Evolutionary conservation across 164 flowering plant species (phyloP).

Genomic region (Taxillus chinensis): DNA sequence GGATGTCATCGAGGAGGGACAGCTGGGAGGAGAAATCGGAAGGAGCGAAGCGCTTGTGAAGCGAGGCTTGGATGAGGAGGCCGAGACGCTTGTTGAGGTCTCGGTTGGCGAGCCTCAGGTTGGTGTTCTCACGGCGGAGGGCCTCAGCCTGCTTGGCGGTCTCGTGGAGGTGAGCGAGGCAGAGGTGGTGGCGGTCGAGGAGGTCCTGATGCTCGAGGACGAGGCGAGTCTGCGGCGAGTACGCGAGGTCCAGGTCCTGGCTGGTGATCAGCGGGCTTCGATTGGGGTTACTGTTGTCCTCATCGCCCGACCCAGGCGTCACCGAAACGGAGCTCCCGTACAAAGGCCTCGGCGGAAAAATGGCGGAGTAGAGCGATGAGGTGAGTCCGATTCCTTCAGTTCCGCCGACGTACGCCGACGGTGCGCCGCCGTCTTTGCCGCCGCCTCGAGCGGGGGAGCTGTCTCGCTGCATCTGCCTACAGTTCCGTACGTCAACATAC

Average conservation of each 20-base stretch:
- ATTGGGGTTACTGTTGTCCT: constrained; percentile 7
- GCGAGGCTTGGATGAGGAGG: constrained; percentile 21
- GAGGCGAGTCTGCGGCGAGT: constrained; percentile 25
- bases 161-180: constrained; percentile 46
- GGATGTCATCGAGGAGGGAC: constrained; percentile 22
- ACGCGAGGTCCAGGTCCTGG: constrained; percentile 1
- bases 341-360: constrained; percentile 16
- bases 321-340: constrained; percentile 16
- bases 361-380: constrained; percentile 19
- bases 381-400: constrained; percentile 3
- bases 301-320: constrained; percentile 20
- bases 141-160: constrained; percentile 32
- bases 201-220: constrained; percentile 52
- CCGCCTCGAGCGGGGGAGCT: constrained; percentile 17
- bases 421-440: constrained; percentile 1
- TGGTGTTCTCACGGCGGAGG: constrained; percentile 56
- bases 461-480: constrained; percentile 33
- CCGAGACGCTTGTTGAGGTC: constrained; percentile 44
- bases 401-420: constrained; percentile 6
- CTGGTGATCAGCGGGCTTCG: constrained; percentile 10
- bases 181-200: constrained; percentile 34
- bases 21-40: constrained; percentile 9
- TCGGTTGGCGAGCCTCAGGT: constrained; percentile 38
- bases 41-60: constrained; percentile 14
- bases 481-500: constrained; percentile 4